Base-by-base conservation (phyloP, 108 stramenopile genomes). In the Skeletonema grethae region DNA sequence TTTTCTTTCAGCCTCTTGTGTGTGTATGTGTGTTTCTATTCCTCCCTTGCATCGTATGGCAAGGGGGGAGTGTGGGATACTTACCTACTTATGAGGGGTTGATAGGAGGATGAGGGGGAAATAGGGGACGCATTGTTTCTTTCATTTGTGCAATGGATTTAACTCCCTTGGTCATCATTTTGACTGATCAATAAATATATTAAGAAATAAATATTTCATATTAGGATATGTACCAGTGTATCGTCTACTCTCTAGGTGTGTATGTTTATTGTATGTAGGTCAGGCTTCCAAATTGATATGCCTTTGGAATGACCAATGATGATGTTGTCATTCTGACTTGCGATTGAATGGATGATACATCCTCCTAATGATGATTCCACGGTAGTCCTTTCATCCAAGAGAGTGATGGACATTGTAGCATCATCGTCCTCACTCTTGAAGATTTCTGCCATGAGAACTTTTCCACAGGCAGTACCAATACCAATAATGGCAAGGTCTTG, bases 191-290 rank as follows among this genome's bases (percentile, higher is more conserved):
- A 53, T 22, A 53, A 53, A 53, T 53, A 53, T 53, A 53, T 53
- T 53, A 53, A 53, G 50, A 53, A 53, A 53, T 53, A 20, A 53
- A 53, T 53, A 53, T 53, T 53, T 53, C 50, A 53, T 53, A 53
- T 28, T 28, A 28, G 25, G 25, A 28, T 1, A 28, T 28, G 25
- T 28, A 28, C 25, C 25, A 28, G 25, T 28, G 25, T n/a, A 15
- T 39, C 12, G 38, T 39, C 12, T 12, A 6, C 10, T 7, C 32
- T 34, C 32, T 38, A 38, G 36, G 36, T 36, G 7, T 36, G 10
- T 38, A n/a, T 43, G 41, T 0, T 0, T n/a, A 4, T 43, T n/a
- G 2, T 43, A 1, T 43, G n/a, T n/a, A 43, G 15, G 10, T 15
- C 41, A 43, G 41, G 41, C 41, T 43, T 4, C 57, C 57, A 58